Evolutionary conservation across 768 basidiomycete genomes (phyloP), one percentile per base, ranked within the genome.

Genomic region (Suillus occidentalis): DNA sequence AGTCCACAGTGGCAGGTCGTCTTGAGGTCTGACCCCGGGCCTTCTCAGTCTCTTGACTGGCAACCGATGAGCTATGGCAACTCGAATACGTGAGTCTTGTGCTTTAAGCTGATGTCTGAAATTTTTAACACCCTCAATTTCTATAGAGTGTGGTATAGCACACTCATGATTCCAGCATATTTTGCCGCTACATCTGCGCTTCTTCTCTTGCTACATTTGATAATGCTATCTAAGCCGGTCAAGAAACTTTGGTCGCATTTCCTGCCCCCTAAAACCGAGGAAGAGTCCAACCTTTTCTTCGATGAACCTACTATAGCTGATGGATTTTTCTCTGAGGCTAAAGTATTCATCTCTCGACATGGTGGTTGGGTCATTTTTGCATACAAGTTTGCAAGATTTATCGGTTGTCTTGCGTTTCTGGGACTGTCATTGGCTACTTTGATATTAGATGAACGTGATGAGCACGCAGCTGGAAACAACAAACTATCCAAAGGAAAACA

Each of bases 291-390:
- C 53, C 10, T 5, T 59, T 34, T 28, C 16, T 60, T n/a, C 10
- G 28, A 25, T 14, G 42, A 62, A 63, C 28, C 34, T 40, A n/a
- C 16, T 25, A 42, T 22, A 31, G 34, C 40, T 20, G 28, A 58
- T 7, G 47, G 43, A 34, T 59, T 80, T 42, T 61, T 73, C 37
- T 71, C 72, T 31, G 79, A 81, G 58, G 69, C 82, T 60, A 73
- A 73, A 43, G 58, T 45, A 34, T 65, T 68, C 61, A 53, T 74
- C 25, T 57, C 61, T 16, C 45, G 56, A 10, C 70, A 71, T 60
- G 73, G 73, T 4, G 73, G 72, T n/a, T 31, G 42, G 12, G 63
- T 65, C 47, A 72, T 75, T 45, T 74, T 69, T 52, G 66, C 59
- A 28, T 71, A 69, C 67, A 70, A 70, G 36, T 31, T 67, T 2